phyloP scores from a whole-genome alignment of 768 basidiomycete species.

The Solioccasus polychromus region DNA sequence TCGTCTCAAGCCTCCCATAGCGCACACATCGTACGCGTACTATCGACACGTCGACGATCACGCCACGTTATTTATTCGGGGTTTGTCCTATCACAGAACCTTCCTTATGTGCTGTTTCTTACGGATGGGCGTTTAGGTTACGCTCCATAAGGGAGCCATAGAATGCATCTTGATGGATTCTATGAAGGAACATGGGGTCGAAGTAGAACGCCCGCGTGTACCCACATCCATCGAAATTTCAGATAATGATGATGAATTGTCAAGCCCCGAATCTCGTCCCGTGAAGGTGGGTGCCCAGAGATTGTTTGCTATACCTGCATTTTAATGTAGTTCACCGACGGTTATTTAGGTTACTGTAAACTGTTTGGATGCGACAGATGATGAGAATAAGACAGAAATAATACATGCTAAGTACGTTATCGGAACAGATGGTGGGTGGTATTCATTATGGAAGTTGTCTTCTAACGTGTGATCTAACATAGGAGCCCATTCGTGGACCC shows the following conservation, averaged over 20 bases:
- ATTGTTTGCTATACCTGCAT: neutral
- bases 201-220: slow-evolving; percentile 32
- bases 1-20: slow-evolving; percentile 40
- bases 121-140: slow-evolving; percentile 23
- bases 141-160: slow-evolving; percentile 36
- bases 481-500: slow-evolving; percentile 44
- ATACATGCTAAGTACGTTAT: slow-evolving; percentile 31
- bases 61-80: slow-evolving; percentile 68
- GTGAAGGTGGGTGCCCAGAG: slow-evolving; percentile 15
- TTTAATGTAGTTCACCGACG: too few relatives aligned
- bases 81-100: slow-evolving; percentile 32
- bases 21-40: slow-evolving; percentile 59
- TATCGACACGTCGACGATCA: slow-evolving; percentile 54
- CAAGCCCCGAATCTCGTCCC: slow-evolving; percentile 19
- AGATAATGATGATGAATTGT: slow-evolving; percentile 38
- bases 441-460: neutral
- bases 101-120: neutral
- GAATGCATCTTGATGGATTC: slow-evolving; percentile 38
- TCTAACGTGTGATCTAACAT: neutral
- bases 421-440: slow-evolving; percentile 28
- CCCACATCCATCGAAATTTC: slow-evolving; percentile 30
- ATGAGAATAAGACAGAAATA: slow-evolving; percentile 23
- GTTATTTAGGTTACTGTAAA: slow-evolving; percentile 18
- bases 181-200: slow-evolving; percentile 25
- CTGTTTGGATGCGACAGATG: slow-evolving; percentile 20